phyloP scores from a whole-genome alignment of 2,329 filamentous ascomycete genomes.

The Aspergillus unguis region DNA sequence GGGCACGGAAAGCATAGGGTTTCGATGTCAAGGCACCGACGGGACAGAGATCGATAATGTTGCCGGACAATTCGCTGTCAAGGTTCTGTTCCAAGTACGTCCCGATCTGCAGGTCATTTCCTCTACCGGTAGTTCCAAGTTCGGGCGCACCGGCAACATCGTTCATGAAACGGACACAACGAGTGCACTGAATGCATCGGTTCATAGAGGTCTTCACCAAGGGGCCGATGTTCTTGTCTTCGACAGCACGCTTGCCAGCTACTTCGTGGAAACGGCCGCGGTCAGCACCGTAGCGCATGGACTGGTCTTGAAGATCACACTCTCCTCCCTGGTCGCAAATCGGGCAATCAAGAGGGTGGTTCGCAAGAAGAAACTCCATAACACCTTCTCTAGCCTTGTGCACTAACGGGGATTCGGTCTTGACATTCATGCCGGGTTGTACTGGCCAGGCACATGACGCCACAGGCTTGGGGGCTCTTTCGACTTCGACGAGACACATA shows the following conservation, averaged over 20 bases:
- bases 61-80: constrained; percentile 91
- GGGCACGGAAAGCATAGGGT: constrained; percentile 93
- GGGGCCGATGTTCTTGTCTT: constrained; percentile 99
- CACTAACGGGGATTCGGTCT: constrained; percentile 91
- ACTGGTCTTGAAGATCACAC: constrained; percentile 98
- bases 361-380: constrained; percentile 97
- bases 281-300: constrained; percentile 96
- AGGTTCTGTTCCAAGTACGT: constrained; percentile 95
- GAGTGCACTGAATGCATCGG: constrained; percentile 97
- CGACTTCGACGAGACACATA: constrained; percentile 99
- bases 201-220: constrained; percentile 99
- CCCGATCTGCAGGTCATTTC: constrained; percentile 96
- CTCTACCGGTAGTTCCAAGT: constrained; percentile 88
- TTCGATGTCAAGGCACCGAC: constrained; percentile 96
- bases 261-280: constrained; percentile 95
- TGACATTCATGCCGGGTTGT: constrained; percentile 97
- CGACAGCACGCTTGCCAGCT: constrained; percentile 91
- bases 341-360: constrained; percentile 93
- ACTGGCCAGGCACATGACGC: constrained; percentile 99
- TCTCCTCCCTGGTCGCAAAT: constrained; percentile 99
- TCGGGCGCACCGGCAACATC: constrained; percentile 95
- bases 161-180: constrained; percentile 96
- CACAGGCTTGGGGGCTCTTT: constrained; percentile 91
- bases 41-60: constrained; percentile 96
- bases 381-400: constrained; percentile 98